These are phyloP conservation scores for Trichoderma afroharzianum DNA, from an alignment of 2,329 filamentous ascomycete species.

Conservation along the genomic window DNA sequence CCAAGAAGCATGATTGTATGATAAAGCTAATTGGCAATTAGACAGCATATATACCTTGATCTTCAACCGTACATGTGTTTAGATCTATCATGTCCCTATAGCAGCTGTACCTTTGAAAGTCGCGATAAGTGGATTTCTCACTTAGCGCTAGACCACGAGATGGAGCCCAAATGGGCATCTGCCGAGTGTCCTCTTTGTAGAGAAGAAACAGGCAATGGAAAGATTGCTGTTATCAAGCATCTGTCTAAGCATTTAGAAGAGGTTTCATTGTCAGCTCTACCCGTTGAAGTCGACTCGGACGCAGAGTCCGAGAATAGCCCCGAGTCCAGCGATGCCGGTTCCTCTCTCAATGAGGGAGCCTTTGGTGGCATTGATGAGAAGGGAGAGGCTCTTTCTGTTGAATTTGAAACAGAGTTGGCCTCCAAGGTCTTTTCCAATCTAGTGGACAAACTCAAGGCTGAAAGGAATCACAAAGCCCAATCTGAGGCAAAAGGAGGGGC, in stretches of 20 bases:
- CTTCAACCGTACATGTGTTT: background rate
- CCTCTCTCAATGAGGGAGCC: background rate
- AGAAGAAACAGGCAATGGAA: background rate
- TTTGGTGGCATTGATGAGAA: background rate
- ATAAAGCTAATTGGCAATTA: background rate
- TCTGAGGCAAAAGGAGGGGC: slow-evolving; percentile 30
- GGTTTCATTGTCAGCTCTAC: background rate
- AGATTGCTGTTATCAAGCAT: background rate
- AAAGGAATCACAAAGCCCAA: slow-evolving; percentile 33
- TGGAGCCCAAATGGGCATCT: background rate
- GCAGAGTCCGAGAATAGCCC: background rate
- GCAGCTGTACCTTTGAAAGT: background rate
- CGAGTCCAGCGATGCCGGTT: background rate
- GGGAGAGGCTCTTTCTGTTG: background rate
- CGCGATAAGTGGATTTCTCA: background rate
- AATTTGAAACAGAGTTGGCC: background rate
- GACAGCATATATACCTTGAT: background rate
- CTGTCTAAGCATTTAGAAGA: background rate
- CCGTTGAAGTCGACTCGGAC: background rate
- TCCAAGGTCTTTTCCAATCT: background rate
- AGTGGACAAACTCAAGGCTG: slow-evolving; percentile 37
- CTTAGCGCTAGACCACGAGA: background rate
- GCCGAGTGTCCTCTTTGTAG: background rate
- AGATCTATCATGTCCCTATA: background rate
- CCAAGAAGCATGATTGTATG: too few species aligned